Base-by-base conservation (phyloP, 2,329 filamentous ascomycete genomes). In the Stenocarpella maydis region DNA sequence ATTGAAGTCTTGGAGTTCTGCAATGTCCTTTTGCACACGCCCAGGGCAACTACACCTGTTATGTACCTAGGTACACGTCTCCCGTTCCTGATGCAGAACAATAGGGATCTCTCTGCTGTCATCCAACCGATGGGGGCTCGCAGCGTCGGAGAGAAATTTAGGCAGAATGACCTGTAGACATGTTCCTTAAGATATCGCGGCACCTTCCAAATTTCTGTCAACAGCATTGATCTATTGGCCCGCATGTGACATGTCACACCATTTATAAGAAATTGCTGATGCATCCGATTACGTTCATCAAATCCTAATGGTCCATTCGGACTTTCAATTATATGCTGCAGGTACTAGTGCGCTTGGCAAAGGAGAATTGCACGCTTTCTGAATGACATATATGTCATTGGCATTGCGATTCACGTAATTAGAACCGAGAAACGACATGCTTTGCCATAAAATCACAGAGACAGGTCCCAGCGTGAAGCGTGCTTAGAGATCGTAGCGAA, bases 101-200 rank as follows among this genome's bases (percentile, higher is more conserved):
- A 37, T 34, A 9, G 9, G 31, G 31, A 34, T 4, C 31, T 9
- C 9, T 34, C 31, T 34, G 31, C 31, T 34, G 31, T 34, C 31
- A 34, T 9, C 31, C 31, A 9, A 9, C 4, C 31, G 4, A 34
- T 34, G 31, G 4, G 34, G 34, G 34, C 10, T 10, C 10, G 10
- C 34, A 12, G 9, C 34, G 2, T 14, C 12, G 41, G 3, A 21
- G 15, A 37, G 14, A 37, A 3, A 12, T 19, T 47, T 9, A 49
- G 28, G 58, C 58, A 63, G 19, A 63, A 63, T 49, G n/a, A 24
- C 49, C 49, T 49, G 14, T 15, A 37, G n/a, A 24, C 49, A 63
- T 49, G 14, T 15, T 41, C 6, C 10, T 26, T 43, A 26, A 37
- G 26, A 1, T 49, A 26, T 19, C 19, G 58, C 49, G 28, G 43